A percentile compares a stretch with the other conserved stretches of the same genome.
phyloP scores from a whole-genome alignment of 805 yeast genomes.

The Trichomonascus vanleenenianus region DNA sequence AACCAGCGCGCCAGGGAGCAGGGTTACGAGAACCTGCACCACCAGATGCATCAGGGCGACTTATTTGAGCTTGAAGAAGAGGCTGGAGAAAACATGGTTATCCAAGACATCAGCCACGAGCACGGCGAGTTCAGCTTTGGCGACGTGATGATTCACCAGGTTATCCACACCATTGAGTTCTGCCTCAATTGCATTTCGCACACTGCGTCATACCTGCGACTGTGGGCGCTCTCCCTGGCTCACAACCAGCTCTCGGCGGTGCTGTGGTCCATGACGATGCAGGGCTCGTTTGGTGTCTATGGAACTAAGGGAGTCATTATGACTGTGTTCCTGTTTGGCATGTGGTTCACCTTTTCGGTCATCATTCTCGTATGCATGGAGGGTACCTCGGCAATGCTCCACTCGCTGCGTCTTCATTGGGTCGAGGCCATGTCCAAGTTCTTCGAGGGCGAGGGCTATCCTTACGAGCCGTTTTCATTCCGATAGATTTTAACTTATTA shows the following conservation, averaged over 20 bases:
- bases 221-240: slow-evolving; percentile 96
- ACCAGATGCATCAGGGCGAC: slow-evolving; percentile 29
- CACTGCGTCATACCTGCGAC: slow-evolving; percentile 90
- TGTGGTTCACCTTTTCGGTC: slow-evolving; percentile 93
- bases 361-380: slow-evolving; percentile 94
- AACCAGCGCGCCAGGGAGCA: slow-evolving; percentile 39
- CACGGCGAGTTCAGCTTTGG: slow-evolving; percentile 68
- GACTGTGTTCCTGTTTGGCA: slow-evolving; percentile 73
- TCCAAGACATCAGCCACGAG: slow-evolving; percentile 32
- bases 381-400: slow-evolving; percentile 98
- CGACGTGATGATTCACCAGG: slow-evolving; percentile 94
- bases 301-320: slow-evolving; percentile 60
- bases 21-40: slow-evolving; percentile 47
- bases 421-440: slow-evolving; percentile 98
- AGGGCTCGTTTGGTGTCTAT: slow-evolving; percentile 62
- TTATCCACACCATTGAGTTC: slow-evolving; percentile 94
- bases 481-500: neutral
- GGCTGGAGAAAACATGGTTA: slow-evolving; percentile 25
- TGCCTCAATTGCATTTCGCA: slow-evolving; percentile 95
- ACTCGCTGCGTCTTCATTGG: slow-evolving; percentile 96
- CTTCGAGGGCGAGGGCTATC: slow-evolving; percentile 93
- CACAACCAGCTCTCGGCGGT: slow-evolving; percentile 93
- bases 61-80: slow-evolving; percentile 26
- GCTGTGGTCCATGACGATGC: slow-evolving; percentile 92
- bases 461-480: slow-evolving; percentile 80